These are phyloP conservation scores for Smittium culicis DNA, from an alignment of 371 early-diverging fungal genomes.

Conservation along the genomic window DNA sequence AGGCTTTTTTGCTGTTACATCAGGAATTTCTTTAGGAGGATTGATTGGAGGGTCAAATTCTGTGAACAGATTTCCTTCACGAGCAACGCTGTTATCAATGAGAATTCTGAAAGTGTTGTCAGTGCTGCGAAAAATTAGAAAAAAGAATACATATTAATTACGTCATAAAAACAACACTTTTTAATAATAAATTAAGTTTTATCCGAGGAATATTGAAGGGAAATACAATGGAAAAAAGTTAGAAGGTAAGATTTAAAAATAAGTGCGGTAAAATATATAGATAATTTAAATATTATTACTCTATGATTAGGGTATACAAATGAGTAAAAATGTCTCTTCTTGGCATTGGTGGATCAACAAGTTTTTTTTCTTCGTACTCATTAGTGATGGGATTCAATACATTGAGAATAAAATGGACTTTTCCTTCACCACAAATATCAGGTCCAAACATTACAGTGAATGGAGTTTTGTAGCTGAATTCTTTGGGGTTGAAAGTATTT, in stretches of 20 bases:
- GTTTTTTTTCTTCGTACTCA: constrained; percentile 58
- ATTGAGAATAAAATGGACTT: constrained; percentile 88
- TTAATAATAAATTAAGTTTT: background rate
- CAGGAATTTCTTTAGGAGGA: constrained; percentile 75
- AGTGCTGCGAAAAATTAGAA: no score
- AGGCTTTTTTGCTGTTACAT: constrained; percentile 82
- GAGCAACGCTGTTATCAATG: constrained; percentile 57
- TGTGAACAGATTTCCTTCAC: constrained; percentile 57
- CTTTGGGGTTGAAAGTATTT: constrained; percentile 27
- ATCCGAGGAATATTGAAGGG: background rate
- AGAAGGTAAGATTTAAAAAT: no score
- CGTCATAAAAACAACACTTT: no score
- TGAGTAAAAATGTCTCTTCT: constrained; percentile 57
- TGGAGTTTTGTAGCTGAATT: constrained; percentile 75
- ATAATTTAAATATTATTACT: no score
- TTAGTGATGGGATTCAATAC: constrained; percentile 66
- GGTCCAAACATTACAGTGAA: constrained; percentile 95
- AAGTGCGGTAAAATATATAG: no score
- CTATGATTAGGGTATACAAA: constrained; percentile 71
- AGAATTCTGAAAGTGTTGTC: constrained; percentile 77
- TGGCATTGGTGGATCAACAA: constrained; percentile 50
- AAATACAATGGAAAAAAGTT: background rate
- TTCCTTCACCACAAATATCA: constrained; percentile 89
- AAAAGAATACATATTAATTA: no score
- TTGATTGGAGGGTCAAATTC: constrained; percentile 87